Base-by-base conservation (phyloP, 345 rosid species). In the Corchorus olitorius region DNA sequence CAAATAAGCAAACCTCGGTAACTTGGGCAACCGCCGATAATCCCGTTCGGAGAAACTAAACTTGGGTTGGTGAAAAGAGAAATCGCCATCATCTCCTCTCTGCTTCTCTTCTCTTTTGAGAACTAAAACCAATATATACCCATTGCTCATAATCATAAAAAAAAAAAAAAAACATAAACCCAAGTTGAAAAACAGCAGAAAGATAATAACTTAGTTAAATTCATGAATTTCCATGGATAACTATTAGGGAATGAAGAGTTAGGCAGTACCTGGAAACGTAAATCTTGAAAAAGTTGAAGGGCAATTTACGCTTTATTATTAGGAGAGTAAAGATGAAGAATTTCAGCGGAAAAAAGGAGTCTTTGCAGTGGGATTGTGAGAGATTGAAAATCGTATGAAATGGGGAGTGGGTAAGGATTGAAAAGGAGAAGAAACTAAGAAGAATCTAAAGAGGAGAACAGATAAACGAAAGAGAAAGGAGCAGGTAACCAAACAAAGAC, bases 1-100 rank as follows among this genome's bases (percentile, higher is more conserved):
- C 78, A 89, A 60, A 85, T 93, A 93, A 1, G 98, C 98, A 46
- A 95, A 74, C 73, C 86, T 86, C 59, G 98, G 94, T 56, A 90
- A 48, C 56, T 63, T 63, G 39, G 82, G 87, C 37, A 79, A 79
- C 48, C 59, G 70, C 12, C 46, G 50, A 62, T 81, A 17, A 77
- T 9, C 79, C 16, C 70, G 58, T 59, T 59, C 79, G 8, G 79
- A 66, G 14, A 43, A 73, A 2, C 77, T n/a, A 45, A 16, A 79
- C 33, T 79, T 53, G 48, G 69, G 80, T 5, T 16, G 0, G 70
- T 22, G 54, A 34, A 69, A 77, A 52, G 85, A 72, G 46, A 66
- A 60, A 6, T 39, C 43, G 3, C 50, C 70, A 10, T 39, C 43
- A 4, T 56, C 70, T n/a, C n/a, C n/a, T n/a, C n/a, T n/a, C n/a